Conservation (phyloP, 2,329 filamentous ascomycete species). For the Penicillium sp. region DNA sequence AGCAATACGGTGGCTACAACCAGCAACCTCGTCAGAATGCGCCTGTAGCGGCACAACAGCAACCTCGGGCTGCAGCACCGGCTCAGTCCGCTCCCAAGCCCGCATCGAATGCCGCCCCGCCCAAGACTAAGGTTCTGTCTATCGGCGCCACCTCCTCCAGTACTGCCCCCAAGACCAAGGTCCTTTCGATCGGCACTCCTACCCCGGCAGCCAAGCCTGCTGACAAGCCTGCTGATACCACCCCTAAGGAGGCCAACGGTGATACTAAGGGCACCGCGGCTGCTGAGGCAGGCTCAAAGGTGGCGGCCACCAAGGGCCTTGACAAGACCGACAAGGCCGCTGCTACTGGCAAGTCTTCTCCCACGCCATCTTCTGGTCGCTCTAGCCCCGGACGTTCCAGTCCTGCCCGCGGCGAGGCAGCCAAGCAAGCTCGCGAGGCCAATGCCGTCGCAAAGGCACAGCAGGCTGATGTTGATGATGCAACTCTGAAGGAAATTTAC, state of each 20-base stretch:
- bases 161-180: constrained; percentile 62
- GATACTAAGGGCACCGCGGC: constrained; percentile 48
- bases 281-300: constrained; percentile 71
- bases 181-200: constrained; percentile 68
- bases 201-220: constrained; percentile 42
- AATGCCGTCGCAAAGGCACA: constrained; percentile 84
- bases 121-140: constrained; percentile 60
- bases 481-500: constrained; percentile 87
- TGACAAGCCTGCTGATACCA: constrained; percentile 47
- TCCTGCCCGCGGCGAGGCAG: constrained; percentile 60
- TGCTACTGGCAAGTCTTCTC: constrained; percentile 70
- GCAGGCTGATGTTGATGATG: constrained; percentile 72
- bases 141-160: constrained; percentile 51
- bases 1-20: constrained; percentile 63
- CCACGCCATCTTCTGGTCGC: constrained; percentile 77
- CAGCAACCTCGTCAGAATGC: constrained; percentile 47
- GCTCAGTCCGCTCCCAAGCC: constrained; percentile 50
- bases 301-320: constrained; percentile 82
- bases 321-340: constrained; percentile 74
- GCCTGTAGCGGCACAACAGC: constrained; percentile 39
- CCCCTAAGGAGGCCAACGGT: constrained; percentile 40
- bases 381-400: constrained; percentile 77
- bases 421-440: constrained; percentile 63
- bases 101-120: constrained; percentile 42
- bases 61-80: constrained; percentile 38